Conservation (phyloP, 2,329 filamentous ascomycete species). For the Fonsecaea nubica region DNA sequence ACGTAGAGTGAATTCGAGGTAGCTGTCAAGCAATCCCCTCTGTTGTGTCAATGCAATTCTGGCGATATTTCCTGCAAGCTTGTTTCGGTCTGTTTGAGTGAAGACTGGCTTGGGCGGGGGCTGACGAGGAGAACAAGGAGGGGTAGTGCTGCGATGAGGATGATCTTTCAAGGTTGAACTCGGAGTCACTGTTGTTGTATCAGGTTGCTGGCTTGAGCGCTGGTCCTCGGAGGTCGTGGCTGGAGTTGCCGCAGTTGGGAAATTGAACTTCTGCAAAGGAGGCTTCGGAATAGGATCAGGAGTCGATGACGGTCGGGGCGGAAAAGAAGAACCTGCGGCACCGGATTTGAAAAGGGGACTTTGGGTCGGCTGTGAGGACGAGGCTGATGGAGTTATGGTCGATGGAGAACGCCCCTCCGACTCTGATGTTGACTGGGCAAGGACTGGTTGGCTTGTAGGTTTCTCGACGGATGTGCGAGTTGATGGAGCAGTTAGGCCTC, state of each 20-base stretch:
- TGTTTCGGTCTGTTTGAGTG: constrained; percentile 19
- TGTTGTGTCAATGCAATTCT: constrained; percentile 31
- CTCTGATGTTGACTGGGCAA: neutral
- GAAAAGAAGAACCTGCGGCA: neutral
- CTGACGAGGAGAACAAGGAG: constrained; percentile 23
- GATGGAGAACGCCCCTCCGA: neutral
- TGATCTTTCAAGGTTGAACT: constrained; percentile 6
- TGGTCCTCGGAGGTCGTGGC: neutral
- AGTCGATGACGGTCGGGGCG: neutral
- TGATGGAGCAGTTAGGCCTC: neutral
- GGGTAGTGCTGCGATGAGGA: constrained; percentile 24
- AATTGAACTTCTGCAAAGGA: constrained; percentile 7
- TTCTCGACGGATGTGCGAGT: neutral
- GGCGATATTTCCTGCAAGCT: constrained; percentile 26
- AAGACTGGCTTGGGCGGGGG: constrained; percentile 18
- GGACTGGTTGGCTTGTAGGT: neutral
- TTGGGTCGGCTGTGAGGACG: neutral
- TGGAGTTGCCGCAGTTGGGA: neutral
- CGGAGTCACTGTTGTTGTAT: neutral
- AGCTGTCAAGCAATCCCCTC: constrained; percentile 35
- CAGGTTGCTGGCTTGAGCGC: neutral
- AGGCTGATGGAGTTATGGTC: constrained; percentile 4
- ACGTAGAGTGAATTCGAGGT: constrained; percentile 33
- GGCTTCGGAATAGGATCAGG: constrained; percentile 10
- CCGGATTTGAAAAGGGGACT: constrained; percentile 10